Evolutionary conservation across 352 stramenopile species (phyloP).

Genomic region (Phytopythium ostracodes): DNA sequence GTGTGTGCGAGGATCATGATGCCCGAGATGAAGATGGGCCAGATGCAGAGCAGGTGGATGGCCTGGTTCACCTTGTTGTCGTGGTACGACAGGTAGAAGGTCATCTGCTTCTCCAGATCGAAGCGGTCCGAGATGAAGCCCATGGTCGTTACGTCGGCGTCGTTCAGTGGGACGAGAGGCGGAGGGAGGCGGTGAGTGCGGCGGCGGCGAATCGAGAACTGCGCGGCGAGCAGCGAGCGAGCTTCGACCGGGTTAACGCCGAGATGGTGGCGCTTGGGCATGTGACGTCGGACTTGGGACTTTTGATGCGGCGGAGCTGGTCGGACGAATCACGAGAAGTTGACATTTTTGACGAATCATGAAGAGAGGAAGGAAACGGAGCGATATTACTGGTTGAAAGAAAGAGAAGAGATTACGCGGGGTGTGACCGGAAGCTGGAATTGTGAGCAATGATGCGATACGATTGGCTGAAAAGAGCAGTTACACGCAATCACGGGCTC

Average conservation of each 20-base stretch:
- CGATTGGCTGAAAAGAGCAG: conserved; percentile 1
- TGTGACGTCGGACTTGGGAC: background rate
- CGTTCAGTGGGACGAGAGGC: background rate
- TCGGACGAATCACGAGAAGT: conserved; percentile 1
- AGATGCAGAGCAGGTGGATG: conserved; percentile 85
- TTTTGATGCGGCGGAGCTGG: background rate
- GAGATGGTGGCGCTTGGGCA: background rate
- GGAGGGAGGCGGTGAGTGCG: background rate
- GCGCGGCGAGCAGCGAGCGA: background rate
- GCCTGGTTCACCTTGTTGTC: conserved; percentile 74
- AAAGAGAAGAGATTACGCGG: background rate
- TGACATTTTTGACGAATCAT: background rate
- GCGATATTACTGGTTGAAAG: background rate
- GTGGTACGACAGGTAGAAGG: conserved; percentile 87
- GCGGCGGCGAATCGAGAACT: conserved; percentile 4
- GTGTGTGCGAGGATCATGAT: conserved; percentile 57
- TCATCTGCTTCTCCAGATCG: conserved; percentile 76
- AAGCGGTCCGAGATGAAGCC: conserved; percentile 55
- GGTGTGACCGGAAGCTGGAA: background rate
- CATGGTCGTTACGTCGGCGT: conserved; percentile 9
- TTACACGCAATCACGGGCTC: conserved; percentile 3
- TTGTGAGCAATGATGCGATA: background rate
- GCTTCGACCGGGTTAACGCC: background rate
- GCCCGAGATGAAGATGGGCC: conserved; percentile 78
- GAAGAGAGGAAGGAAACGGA: background rate